Evolutionary conservation across 2,329 filamentous ascomycete genomes (phyloP).

Genomic region (Diaporthe sp.): DNA sequence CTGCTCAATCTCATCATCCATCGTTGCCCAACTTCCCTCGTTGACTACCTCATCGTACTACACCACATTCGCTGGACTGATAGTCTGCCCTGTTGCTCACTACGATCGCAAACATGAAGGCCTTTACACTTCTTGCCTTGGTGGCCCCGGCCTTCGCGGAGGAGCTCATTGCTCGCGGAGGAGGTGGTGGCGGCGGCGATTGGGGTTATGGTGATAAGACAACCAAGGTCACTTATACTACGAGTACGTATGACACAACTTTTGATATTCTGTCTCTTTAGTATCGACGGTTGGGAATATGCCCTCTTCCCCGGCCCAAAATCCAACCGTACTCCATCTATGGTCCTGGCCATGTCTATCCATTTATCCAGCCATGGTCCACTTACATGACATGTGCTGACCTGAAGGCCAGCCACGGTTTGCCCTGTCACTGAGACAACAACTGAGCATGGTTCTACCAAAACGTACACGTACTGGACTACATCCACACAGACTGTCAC

Average conservation of each 20-base stretch:
- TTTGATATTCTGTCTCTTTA: neutral
- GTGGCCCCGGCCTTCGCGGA: slow-evolving; percentile 43
- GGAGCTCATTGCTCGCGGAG: slow-evolving; percentile 35
- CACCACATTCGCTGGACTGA: slow-evolving; percentile 33
- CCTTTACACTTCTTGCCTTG: slow-evolving; percentile 45
- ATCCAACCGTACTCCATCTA: neutral
- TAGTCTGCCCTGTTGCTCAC: slow-evolving; percentile 7
- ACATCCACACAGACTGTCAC: slow-evolving; percentile 57
- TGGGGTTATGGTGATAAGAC: slow-evolving; percentile 33
- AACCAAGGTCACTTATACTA: slow-evolving; percentile 37
- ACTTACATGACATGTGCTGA: neutral
- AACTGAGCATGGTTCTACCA: slow-evolving; percentile 52
- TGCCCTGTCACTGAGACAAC: slow-evolving; percentile 58
- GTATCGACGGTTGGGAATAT: too few species aligned
- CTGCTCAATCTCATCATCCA: slow-evolving; percentile 27
- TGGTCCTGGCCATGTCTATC: neutral
- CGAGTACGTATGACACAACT: slow-evolving; percentile 19
- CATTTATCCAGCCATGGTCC: too few species aligned
- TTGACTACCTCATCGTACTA: neutral
- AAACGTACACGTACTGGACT: slow-evolving; percentile 53
- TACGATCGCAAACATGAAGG: slow-evolving; percentile 44
- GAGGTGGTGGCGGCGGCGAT: slow-evolving; percentile 27
- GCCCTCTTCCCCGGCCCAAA: neutral
- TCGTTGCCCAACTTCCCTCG: slow-evolving; percentile 3
- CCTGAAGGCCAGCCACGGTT: slow-evolving; percentile 55